These are phyloP conservation scores for Pseudogymnoascus sp. DNA, from an alignment of 2,329 filamentous ascomycete species.

Conservation along the genomic window DNA sequence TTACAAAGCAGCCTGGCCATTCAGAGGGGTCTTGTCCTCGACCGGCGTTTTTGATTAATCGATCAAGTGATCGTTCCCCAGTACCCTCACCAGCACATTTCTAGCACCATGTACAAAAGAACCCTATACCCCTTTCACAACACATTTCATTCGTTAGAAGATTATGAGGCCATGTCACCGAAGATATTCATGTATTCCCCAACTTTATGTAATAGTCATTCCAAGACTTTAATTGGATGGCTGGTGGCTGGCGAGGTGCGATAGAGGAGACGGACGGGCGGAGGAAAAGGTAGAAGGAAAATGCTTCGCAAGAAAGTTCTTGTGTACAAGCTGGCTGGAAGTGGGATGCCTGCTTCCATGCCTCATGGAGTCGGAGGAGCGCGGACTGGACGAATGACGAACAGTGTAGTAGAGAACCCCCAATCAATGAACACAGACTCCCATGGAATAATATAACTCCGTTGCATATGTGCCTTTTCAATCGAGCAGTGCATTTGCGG, in stretches of 20 bases:
- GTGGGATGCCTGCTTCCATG: not conserved
- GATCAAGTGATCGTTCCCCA: constrained; percentile 17
- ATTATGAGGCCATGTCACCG: constrained; percentile 13
- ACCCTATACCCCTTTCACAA: constrained; percentile 10
- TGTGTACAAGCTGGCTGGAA: constrained; percentile 3
- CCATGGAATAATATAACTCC: constrained; percentile 2
- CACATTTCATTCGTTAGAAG: constrained; percentile 11
- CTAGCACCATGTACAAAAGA: constrained; percentile 9
- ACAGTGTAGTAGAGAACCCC: constrained; percentile 7
- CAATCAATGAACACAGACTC: constrained; percentile 11
- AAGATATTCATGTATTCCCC: constrained; percentile 14
- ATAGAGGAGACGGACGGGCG: not conserved
- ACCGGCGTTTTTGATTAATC: constrained; percentile 23
- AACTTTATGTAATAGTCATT: constrained; percentile 13
- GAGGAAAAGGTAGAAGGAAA: constrained; percentile 1
- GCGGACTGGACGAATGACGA: constrained; percentile 8
- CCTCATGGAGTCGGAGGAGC: constrained; percentile 1
- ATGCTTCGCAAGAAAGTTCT: constrained; percentile 4
- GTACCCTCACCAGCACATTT: constrained; percentile 8
- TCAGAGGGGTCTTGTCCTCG: constrained; percentile 31
- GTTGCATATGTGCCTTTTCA: not conserved
- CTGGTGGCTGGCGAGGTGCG: constrained; percentile 11
- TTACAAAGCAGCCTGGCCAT: constrained; percentile 19
- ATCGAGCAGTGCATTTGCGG: not conserved
- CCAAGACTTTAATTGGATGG: constrained; percentile 11